Evolutionary conservation across 31 red algal genomes (phyloP), one percentile per base, ranked within the genome.

Genomic region (Odonthalia washingtoniensis): DNA sequence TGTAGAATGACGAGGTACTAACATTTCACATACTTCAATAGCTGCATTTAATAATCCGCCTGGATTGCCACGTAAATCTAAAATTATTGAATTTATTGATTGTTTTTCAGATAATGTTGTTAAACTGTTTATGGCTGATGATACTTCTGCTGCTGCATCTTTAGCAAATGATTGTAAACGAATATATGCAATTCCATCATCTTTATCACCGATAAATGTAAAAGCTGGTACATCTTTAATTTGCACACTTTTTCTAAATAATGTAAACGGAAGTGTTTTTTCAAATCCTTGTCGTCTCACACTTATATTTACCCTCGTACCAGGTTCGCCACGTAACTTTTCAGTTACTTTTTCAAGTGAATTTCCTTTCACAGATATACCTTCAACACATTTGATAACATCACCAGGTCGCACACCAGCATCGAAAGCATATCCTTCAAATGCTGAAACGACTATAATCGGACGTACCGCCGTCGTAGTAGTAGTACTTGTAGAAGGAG

Each of bases 341-440:
- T 99, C 89, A 14, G 94, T 95, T 5, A 94, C 83, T 28, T 86
- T 80, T 46, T 97, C 88, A 27, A 99, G 39, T 5, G 87, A 84
- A 21, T 27, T 70, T 17, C 88, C 95, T 2, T 42, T 49, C 14
- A 99, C 92, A 45, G 65, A 41, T 66, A 35, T 63, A 6, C 91
- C 95, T 36, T 89, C 83, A 38, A 99, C 92, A 39, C 31, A 40
- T 37, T 84, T 74, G 64, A 99, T 84, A 21, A 90, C 72, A 74
- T 99, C 97, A 18, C 97, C 97, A n/a, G 92, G 91, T 12, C 97
- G 92, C 9, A 99, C 76, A 28, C 97, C 97, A 24, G 88, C 86
- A 73, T 99, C 97, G 69, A 92, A 99, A 4, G 97, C 94, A 78
- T 99, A 99, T 3, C 97, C 94, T 60, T 99, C 97, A 84, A 99